phyloP scores from a whole-genome alignment of 371 early-diverging fungal species.

The Mucor saturninus region DNA sequence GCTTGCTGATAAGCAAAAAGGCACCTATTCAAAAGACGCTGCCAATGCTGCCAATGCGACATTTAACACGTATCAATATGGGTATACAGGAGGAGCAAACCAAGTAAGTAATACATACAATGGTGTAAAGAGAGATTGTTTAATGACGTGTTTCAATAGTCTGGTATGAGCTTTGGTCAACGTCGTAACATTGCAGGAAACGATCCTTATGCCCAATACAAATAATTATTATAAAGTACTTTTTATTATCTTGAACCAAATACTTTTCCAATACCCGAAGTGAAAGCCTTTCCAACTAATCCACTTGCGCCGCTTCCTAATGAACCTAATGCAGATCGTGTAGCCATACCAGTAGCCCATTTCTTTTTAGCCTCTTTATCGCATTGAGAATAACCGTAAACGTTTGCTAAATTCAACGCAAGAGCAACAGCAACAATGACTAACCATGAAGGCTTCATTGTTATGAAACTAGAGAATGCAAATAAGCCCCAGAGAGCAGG shows the following conservation, averaged over 20 bases:
- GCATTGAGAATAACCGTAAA: slow-evolving; percentile 93
- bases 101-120: slow-evolving; percentile 33
- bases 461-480: slow-evolving; percentile 76
- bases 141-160: slow-evolving; percentile 12
- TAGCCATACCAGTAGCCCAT: slow-evolving; percentile 62
- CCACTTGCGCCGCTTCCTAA: slow-evolving; percentile 45
- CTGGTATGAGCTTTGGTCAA: slow-evolving; percentile 56
- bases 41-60: slow-evolving; percentile 64
- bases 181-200: slow-evolving; percentile 57
- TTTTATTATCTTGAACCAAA: slow-evolving; percentile 38
- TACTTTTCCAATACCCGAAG: slow-evolving; percentile 42
- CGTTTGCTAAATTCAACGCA: slow-evolving; percentile 84
- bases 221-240: slow-evolving; percentile 8
- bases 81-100: slow-evolving; percentile 64
- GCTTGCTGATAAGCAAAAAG: slow-evolving; percentile 73
- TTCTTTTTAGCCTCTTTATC: slow-evolving; percentile 88
- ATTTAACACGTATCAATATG: slow-evolving; percentile 61
- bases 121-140: not conserved
- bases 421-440: slow-evolving; percentile 87
- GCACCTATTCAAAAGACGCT: slow-evolving; percentile 70
- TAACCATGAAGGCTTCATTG: slow-evolving; percentile 80
- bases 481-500: slow-evolving; percentile 87
- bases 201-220: slow-evolving; percentile 34
- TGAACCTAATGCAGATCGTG: slow-evolving; percentile 50
- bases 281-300: slow-evolving; percentile 46